These are phyloP conservation scores for Fagus crenata DNA, from an alignment of 306 rosid genomes.

Conservation along the genomic window DNA sequence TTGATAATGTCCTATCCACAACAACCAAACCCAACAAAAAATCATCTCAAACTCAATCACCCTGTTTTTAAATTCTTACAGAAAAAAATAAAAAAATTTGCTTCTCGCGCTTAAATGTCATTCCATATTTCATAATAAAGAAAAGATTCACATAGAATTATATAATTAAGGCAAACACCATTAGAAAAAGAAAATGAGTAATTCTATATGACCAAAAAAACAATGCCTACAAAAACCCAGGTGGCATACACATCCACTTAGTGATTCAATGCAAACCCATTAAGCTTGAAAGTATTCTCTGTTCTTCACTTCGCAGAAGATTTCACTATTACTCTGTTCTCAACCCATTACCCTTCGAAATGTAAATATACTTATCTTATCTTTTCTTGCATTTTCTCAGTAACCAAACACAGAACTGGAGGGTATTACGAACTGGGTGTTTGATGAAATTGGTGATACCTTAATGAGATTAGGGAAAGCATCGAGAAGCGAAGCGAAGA, in stretches of 20 bases:
- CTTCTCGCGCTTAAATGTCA: not conserved
- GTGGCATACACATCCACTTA: not conserved
- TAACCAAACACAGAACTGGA: conserved; percentile 3
- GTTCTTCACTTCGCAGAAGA: not conserved
- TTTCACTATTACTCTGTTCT: not conserved
- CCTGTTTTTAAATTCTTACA: not conserved
- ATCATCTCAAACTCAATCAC: conserved; percentile 1
- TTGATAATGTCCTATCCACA: conserved; percentile 43
- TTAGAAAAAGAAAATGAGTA: not conserved
- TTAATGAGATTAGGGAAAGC: conserved; percentile 49
- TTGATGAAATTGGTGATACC: conserved; percentile 41
- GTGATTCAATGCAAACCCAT: not conserved
- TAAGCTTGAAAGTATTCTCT: not conserved
- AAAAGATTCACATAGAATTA: not conserved
- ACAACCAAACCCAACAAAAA: conserved; percentile 21
- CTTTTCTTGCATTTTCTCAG: conserved; percentile 6
- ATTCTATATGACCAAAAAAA: not conserved
- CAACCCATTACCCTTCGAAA: not conserved
- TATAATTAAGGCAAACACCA: not conserved
- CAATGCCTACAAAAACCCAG: not conserved
- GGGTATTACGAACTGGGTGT: not conserved
- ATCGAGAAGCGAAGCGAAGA: conserved; percentile 58
- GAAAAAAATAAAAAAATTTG: not conserved
- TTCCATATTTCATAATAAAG: not conserved
- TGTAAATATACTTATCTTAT: not conserved